These are phyloP conservation scores for Prunus yedoensis DNA, from an alignment of 331 rosid genomes.

Conservation along the genomic window DNA sequence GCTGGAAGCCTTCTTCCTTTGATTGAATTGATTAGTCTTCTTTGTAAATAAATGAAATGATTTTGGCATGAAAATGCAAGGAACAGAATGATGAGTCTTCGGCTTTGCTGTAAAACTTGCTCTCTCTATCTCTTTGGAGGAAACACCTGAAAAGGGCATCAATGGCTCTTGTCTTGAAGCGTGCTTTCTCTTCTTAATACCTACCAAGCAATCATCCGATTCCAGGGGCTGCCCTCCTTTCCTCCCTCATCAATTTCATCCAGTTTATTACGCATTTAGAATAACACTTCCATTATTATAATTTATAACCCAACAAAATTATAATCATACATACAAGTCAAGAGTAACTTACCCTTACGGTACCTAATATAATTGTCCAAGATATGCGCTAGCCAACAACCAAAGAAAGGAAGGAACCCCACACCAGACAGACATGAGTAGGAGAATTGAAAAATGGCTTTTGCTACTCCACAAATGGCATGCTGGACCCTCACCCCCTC, in stretches of 20 bases:
- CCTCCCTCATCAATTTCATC: conserved; percentile 19
- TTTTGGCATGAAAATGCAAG: conserved; percentile 9
- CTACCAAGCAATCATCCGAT: not conserved
- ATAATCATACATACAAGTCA: too few relatives aligned
- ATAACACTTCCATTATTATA: not conserved
- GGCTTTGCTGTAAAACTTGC: not conserved
- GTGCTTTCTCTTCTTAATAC: conserved; percentile 14
- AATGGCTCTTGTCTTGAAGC: conserved; percentile 35
- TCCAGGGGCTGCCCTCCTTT: not conserved
- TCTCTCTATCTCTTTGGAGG: not conserved
- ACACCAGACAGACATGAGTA: too few relatives aligned
- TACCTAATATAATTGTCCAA: too few relatives aligned
- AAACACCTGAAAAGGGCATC: conserved; percentile 5
- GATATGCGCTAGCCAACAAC: too few relatives aligned
- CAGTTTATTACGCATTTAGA: conserved; percentile 24
- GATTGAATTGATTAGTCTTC: too few relatives aligned
- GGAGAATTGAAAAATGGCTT: too few relatives aligned
- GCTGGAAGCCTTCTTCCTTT: too few relatives aligned
- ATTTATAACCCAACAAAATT: too few relatives aligned
- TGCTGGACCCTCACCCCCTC: too few relatives aligned
- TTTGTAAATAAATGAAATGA: not conserved
- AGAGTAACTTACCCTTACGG: too few relatives aligned
- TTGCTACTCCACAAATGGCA: too few relatives aligned
- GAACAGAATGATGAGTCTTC: conserved; percentile 6
- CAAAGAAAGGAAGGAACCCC: too few relatives aligned